Conservation (phyloP, 148 eudicot genomes). For the Chenopodium album region DNA sequence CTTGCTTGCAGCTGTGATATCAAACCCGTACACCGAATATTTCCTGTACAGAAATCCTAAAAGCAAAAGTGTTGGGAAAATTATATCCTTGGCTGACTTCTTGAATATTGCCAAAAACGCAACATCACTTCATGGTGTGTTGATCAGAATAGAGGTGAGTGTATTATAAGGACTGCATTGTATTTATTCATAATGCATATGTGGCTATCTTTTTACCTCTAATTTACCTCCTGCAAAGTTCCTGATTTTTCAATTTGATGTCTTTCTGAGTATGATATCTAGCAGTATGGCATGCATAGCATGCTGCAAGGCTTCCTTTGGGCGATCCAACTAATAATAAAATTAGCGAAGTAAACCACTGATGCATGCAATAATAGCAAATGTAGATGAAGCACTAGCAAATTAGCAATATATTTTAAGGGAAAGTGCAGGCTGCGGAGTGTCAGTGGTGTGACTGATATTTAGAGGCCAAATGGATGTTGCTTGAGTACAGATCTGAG, state of each 20-base stretch:
- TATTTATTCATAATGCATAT: neutral
- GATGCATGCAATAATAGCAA: neutral
- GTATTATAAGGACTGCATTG: neutral
- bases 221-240: neutral
- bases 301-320: constrained; percentile 43
- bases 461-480: neutral
- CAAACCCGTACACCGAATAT: constrained; percentile 38
- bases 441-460: neutral
- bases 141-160: constrained; percentile 82
- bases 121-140: constrained; percentile 64
- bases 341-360: neutral
- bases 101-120: constrained; percentile 46
- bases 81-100: constrained; percentile 52
- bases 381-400: neutral
- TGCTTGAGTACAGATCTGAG: neutral
- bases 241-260: neutral
- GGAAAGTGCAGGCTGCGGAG: neutral
- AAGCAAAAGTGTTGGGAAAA: constrained; percentile 37
- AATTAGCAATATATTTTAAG: neutral
- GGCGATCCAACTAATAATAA: constrained; percentile 4
- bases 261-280: neutral
- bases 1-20: constrained; percentile 62
- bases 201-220: neutral
- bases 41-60: constrained; percentile 61
- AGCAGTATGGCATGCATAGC: neutral